Percentiles rank a stretch among this genome's conserved stretches.
phyloP scores from a whole-genome alignment of 176 grass and related monocot genomes.

The Eragrostis curvula region DNA sequence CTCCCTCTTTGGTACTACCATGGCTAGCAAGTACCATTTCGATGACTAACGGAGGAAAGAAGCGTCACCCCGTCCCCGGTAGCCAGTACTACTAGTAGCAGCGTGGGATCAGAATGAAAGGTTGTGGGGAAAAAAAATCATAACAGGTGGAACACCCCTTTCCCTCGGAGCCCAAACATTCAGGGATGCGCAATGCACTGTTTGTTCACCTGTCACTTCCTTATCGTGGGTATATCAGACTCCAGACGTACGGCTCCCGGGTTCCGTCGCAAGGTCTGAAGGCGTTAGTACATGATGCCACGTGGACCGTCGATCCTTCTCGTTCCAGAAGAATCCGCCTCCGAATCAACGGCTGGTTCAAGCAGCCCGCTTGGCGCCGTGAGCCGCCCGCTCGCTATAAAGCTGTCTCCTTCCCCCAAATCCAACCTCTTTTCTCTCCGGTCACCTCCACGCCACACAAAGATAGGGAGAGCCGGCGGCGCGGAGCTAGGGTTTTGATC shows the following conservation, averaged over 20 bases:
- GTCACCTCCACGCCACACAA: constrained; percentile 3
- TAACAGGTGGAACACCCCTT: too few relatives aligned
- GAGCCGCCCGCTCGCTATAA: constrained; percentile 27
- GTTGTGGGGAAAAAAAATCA: too few relatives aligned
- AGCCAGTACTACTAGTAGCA: not conserved
- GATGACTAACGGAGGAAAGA: not conserved
- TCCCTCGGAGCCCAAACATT: not conserved
- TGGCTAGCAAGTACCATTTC: not conserved
- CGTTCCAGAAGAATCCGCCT: constrained; percentile 48
- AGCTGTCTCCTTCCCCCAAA: not conserved
- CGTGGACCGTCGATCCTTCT: constrained; percentile 13
- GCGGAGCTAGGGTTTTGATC: constrained; percentile 67
- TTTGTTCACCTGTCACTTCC: not conserved
- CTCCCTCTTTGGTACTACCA: too few relatives aligned
- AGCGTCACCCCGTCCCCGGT: not conserved
- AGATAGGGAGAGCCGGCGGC: constrained; percentile 32
- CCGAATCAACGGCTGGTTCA: constrained; percentile 45
- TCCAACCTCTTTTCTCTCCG: constrained; percentile 6
- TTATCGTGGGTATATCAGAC: not conserved
- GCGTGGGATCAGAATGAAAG: not conserved
- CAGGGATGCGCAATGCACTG: not conserved
- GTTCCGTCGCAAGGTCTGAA: too few relatives aligned
- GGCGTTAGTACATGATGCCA: not conserved
- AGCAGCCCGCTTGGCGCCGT: not conserved
- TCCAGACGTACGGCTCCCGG: not conserved